These are phyloP conservation scores for Forsythia viridissima DNA, from an alignment of 257 asterid genomes.

Conservation along the genomic window DNA sequence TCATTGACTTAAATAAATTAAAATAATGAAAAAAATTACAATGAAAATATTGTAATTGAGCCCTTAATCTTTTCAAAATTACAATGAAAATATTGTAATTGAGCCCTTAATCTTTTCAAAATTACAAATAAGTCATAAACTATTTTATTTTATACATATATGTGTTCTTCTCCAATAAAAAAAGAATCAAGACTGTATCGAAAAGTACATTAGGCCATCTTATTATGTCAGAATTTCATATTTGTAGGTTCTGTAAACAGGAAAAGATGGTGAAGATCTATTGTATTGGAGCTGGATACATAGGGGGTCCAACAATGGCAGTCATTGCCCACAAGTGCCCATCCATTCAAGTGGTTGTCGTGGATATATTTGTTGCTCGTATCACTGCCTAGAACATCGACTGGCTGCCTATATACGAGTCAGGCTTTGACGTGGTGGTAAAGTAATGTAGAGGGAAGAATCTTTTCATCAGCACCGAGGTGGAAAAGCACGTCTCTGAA, in stretches of 20 bases:
- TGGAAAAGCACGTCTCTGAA: constrained; percentile 55
- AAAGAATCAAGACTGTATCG: too few relatives aligned
- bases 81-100: too few relatives aligned
- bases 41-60: too few relatives aligned
- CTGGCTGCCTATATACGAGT: constrained; percentile 62
- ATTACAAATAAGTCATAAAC: too few relatives aligned
- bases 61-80: too few relatives aligned
- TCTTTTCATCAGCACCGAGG: constrained; percentile 50
- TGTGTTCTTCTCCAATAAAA: too few relatives aligned
- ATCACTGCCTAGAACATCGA: constrained; percentile 57
- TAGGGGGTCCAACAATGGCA: constrained; percentile 60
- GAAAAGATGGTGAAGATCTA: constrained; percentile 47
- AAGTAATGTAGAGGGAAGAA: constrained; percentile 68
- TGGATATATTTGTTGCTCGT: constrained; percentile 46
- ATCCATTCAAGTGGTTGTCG: constrained; percentile 45
- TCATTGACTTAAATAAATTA: too few relatives aligned
- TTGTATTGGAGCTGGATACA: constrained; percentile 56
- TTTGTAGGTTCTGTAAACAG: neutral
- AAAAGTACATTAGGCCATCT: neutral
- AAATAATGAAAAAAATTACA: too few relatives aligned
- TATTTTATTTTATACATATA: too few relatives aligned
- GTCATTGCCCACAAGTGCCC: constrained; percentile 55
- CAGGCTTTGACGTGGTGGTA: constrained; percentile 65
- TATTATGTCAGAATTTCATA: neutral
- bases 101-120: too few relatives aligned